Evolutionary conservation across 441 rosid genomes (phyloP), one percentile per base, ranked within the genome.

Genomic region (Arabidopsis hybrid): DNA sequence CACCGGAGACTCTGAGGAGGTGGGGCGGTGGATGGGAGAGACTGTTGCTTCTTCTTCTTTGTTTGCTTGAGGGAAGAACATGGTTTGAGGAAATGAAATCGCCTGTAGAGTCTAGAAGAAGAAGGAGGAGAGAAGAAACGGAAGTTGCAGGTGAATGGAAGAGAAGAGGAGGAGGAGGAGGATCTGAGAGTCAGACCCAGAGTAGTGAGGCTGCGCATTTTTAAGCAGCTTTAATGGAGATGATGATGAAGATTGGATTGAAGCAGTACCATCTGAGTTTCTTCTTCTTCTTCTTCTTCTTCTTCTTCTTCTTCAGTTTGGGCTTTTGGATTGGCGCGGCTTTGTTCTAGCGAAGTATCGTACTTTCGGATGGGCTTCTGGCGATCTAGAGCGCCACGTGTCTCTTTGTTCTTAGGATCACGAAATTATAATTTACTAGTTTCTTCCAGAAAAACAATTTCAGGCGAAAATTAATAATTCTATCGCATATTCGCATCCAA

Each of bases 71-170:
- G 88, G 50, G 97, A 89, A 53, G 96, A 91, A 72, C 85, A 86
- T 55, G 99, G 91, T 38, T 79, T 79, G 21, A 92, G 79, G 85
- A 92, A 92, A 59, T 91, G 93, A 71, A 88, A 89, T 60, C 97
- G 94, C 74, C 71, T 84, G 71, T 18, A 83, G 91, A 92, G 86
- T 73, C 81, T 85, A 68, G 90, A 79, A 42, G 81, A 50, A 58
- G 80, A 73, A 75, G 81, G 73, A 58, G 79, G 21, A 43, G 51
- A 43, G 7, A 43, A 67, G 52, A 65, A 60, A 35, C 29, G 80
- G 86, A 65, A 62, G 57, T 43, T 78, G 74, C 65, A 73, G 0
- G 83, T 49, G 46, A 80, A 67, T 7, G 84, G 85, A 3, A 83
- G 77, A 51, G 79, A 49, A 50, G 55, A 2, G 4, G 52, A 73